These are phyloP conservation scores for Ceratobasidium sp. DNA, from an alignment of 1,284 basidiomycete genomes.

Conservation along the genomic window DNA sequence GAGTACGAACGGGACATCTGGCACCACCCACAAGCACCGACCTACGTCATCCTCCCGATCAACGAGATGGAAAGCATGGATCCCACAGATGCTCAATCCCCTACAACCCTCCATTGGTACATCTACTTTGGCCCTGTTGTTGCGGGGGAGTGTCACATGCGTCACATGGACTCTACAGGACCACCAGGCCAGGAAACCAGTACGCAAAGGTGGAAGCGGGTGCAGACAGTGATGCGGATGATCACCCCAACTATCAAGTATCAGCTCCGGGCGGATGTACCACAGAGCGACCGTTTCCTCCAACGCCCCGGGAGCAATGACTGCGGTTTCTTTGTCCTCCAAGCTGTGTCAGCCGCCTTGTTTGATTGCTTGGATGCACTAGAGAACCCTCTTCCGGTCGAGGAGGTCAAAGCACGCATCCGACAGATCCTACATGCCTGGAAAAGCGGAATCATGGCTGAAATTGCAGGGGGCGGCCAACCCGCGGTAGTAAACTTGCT, in stretches of 20 bases:
- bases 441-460: background rate
- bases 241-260: background rate
- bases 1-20: background rate
- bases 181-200: background rate
- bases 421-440: background rate
- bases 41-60: background rate
- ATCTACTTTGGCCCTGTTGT: constrained; percentile 8
- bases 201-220: background rate
- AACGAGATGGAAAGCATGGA: background rate
- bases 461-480: background rate
- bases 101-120: background rate
- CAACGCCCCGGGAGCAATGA: background rate
- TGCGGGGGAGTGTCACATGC: background rate
- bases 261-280: background rate
- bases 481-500: background rate
- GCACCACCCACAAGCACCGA: background rate
- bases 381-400: background rate
- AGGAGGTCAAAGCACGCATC: background rate
- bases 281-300: background rate
- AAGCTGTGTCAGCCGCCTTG: background rate
- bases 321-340: constrained; percentile 9
- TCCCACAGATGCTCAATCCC: background rate
- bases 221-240: constrained; percentile 4
- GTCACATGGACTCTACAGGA: background rate
- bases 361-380: background rate